phyloP scores from a whole-genome alignment of 2,329 filamentous ascomycete species.

The Lasiodiplodia hormozganensis region DNA sequence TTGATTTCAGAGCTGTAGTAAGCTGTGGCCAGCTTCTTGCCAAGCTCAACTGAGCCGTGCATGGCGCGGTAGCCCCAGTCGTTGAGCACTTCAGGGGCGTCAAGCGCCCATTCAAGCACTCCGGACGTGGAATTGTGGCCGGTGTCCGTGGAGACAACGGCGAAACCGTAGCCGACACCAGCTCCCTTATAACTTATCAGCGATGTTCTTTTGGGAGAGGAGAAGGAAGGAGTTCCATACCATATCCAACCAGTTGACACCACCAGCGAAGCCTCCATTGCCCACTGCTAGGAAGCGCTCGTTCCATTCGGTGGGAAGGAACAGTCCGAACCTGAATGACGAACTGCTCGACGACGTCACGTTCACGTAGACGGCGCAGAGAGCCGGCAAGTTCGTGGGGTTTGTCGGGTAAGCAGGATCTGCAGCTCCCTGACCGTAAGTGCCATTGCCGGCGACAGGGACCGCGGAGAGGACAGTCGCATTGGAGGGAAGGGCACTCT shows the following conservation, averaged over 20 bases:
- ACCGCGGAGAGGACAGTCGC: constrained; percentile 47
- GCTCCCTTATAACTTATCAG: constrained; percentile 34
- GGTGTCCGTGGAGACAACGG: constrained; percentile 54
- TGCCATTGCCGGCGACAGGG: constrained; percentile 42
- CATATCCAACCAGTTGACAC: constrained; percentile 59
- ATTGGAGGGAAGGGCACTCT: constrained; percentile 42
- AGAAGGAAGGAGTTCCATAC: background rate
- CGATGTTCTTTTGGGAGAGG: background rate
- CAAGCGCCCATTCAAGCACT: constrained; percentile 48
- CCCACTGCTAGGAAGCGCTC: constrained; percentile 48
- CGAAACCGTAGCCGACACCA: constrained; percentile 50
- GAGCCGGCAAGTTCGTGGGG: constrained; percentile 45
- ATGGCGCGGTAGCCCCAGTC: constrained; percentile 44
- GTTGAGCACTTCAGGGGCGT: constrained; percentile 45
- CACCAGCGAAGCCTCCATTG: constrained; percentile 56
- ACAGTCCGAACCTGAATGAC: constrained; percentile 49
- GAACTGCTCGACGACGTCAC: constrained; percentile 44
- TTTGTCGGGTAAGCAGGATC: constrained; percentile 51
- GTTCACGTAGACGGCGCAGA: constrained; percentile 48
- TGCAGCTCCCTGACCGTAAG: constrained; percentile 46
- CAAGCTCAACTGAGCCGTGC: constrained; percentile 58
- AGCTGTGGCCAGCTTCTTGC: constrained; percentile 55
- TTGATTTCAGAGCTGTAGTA: constrained; percentile 54
- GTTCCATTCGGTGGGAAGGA: constrained; percentile 49
- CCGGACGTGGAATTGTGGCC: constrained; percentile 50